These are phyloP conservation scores for Naganishia antarctica DNA, from an alignment of 768 basidiomycete genomes.

Conservation along the genomic window DNA sequence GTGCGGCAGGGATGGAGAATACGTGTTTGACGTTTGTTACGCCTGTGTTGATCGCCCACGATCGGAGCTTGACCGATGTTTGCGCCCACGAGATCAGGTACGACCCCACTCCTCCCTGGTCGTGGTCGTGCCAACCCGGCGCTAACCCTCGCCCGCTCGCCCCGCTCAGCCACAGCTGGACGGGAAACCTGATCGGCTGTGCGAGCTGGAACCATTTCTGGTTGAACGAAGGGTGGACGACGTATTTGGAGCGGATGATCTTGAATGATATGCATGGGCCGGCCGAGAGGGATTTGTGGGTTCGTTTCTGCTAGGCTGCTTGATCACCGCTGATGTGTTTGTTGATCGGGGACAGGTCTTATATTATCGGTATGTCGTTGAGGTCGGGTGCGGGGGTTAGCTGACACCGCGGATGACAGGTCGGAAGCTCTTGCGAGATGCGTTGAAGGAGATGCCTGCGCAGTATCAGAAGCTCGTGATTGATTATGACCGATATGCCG, in stretches of 20 bases:
- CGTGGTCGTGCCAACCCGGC: neutral
- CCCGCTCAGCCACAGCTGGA: constrained; percentile 69
- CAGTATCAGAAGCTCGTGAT: constrained; percentile 77
- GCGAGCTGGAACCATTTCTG: constrained; percentile 51
- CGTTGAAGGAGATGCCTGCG: constrained; percentile 58
- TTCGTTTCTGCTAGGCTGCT: neutral
- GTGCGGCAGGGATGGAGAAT: constrained; percentile 65
- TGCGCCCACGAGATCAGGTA: constrained; percentile 71
- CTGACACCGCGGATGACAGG: constrained; percentile 54
- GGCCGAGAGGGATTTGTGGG: constrained; percentile 66
- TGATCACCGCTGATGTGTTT: too few relatives aligned
- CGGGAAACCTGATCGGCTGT: constrained; percentile 64
- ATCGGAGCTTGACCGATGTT: constrained; percentile 79
- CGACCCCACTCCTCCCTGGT: neutral
- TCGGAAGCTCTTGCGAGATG: constrained; percentile 64
- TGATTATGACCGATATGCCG: constrained; percentile 58
- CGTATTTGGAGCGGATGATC: constrained; percentile 80
- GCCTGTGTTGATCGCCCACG: constrained; percentile 81
- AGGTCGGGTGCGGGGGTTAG: neutral
- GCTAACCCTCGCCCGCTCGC: neutral
- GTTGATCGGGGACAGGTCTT: constrained; percentile 30
- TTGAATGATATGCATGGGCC: constrained; percentile 66
- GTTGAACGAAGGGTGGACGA: constrained; percentile 72
- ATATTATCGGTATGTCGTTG: constrained; percentile 37
- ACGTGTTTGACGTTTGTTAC: constrained; percentile 82